Conservation (phyloP, 2,329 filamentous ascomycete species). For the Erysiphe neolycopersici region DNA sequence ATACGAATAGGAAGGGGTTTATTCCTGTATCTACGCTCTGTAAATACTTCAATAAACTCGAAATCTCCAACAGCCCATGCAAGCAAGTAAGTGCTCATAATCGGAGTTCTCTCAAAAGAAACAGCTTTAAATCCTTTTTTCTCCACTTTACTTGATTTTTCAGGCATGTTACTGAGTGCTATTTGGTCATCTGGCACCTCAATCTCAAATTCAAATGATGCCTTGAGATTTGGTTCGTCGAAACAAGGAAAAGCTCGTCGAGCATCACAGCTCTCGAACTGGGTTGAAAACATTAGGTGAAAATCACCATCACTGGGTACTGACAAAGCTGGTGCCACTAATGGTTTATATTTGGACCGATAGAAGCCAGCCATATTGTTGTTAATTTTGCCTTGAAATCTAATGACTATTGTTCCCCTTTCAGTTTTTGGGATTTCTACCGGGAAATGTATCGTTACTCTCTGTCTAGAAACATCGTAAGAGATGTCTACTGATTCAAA, state of each 20-base stretch:
- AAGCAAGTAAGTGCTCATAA: conserved; percentile 79
- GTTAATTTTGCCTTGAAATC: conserved; percentile 58
- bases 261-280: conserved; percentile 80
- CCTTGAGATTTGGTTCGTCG: conserved; percentile 84
- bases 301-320: conserved; percentile 93
- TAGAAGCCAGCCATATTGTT: conserved; percentile 98
- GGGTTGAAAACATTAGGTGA: too few relatives aligned
- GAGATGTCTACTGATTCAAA: conserved; percentile 38
- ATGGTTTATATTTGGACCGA: conserved; percentile 78
- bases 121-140: conserved; percentile 44
- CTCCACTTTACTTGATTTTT: conserved; percentile 42
- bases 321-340: conserved; percentile 60
- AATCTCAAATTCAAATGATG: too few relatives aligned
- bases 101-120: conserved; percentile 55
- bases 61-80: conserved; percentile 95
- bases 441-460: conserved; percentile 52
- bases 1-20: conserved; percentile 80
- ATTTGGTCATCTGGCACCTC: too few relatives aligned
- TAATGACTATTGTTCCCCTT: conserved; percentile 22
- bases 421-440: conserved; percentile 40
- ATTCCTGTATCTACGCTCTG: conserved; percentile 70
- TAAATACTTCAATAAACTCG: conserved; percentile 82
- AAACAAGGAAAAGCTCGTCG: conserved; percentile 87
- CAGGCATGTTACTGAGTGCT: conserved; percentile 98
- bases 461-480: conserved; percentile 65